Evolutionary conservation across 176 grass and related monocot species (phyloP).

Genomic region (Tillandsia leiboldiana): DNA sequence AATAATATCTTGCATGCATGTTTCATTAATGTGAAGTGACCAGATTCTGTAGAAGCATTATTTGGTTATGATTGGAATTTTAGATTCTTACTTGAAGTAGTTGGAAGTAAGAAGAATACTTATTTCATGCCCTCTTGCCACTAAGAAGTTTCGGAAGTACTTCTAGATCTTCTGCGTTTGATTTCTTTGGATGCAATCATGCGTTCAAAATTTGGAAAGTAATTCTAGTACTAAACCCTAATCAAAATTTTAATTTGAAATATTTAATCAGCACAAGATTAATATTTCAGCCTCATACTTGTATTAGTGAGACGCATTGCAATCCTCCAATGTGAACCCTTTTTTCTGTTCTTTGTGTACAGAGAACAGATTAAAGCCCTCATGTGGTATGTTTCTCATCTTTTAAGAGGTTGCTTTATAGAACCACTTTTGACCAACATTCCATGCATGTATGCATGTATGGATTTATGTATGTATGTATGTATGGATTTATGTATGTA

Average conservation of each 20-base stretch:
- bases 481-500: not conserved
- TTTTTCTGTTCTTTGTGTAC: conserved; percentile 1
- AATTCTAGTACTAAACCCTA: too few relatives aligned
- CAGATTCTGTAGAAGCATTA: not conserved
- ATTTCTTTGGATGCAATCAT: not conserved
- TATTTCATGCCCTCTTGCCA: conserved; percentile 7
- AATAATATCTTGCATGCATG: too few relatives aligned
- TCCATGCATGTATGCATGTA: not conserved
- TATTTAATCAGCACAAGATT: too few relatives aligned
- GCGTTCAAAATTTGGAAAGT: too few relatives aligned
- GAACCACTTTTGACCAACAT: conserved; percentile 1
- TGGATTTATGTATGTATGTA: not conserved
- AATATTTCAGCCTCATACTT: not conserved
- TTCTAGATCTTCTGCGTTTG: not conserved
- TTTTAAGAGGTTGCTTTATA: conserved; percentile 2
- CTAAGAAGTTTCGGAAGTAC: not conserved
- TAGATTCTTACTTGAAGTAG: conserved; percentile 4
- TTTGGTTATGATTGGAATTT: conserved; percentile 3
- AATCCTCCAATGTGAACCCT: not conserved
- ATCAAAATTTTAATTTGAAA: too few relatives aligned
- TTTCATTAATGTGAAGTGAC: too few relatives aligned
- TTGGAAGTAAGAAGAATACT: not conserved
- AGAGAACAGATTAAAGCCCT: conserved; percentile 1
- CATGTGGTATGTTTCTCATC: conserved; percentile 5
- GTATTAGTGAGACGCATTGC: not conserved